Evolutionary conservation across 2,329 filamentous ascomycete genomes (phyloP).

Genomic region (Dothiorella sarmentorum): DNA sequence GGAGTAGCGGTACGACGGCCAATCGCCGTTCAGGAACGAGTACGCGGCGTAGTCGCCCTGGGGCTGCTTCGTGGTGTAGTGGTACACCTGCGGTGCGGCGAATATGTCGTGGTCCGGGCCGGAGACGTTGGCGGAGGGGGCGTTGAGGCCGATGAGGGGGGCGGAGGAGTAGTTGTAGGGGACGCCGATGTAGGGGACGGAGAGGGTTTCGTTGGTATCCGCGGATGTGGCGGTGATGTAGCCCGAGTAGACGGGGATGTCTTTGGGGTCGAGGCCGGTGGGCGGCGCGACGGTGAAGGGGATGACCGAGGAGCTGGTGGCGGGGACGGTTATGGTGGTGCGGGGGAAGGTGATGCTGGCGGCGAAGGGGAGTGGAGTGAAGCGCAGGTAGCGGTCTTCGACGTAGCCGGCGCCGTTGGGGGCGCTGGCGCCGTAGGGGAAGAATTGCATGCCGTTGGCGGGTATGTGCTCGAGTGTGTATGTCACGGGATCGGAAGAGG

Average conservation of each 20-base stretch:
- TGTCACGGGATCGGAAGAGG: slow-evolving; percentile 18
- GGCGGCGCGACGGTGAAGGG: slow-evolving; percentile 25
- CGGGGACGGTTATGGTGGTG: slow-evolving; percentile 25
- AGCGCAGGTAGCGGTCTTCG: slow-evolving; percentile 19
- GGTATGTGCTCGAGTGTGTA: slow-evolving; percentile 21
- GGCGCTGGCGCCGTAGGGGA: slow-evolving; percentile 1
- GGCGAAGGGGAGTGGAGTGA: slow-evolving; percentile 3
- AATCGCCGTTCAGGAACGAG: neutral
- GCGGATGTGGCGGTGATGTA: slow-evolving; percentile 21
- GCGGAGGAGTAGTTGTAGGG: neutral
- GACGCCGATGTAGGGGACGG: slow-evolving; percentile 26
- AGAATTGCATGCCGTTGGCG: slow-evolving; percentile 24
- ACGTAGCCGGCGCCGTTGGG: slow-evolving; percentile 17
- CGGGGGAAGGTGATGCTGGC: slow-evolving; percentile 18
- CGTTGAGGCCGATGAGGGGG: neutral
- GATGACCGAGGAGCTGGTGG: slow-evolving; percentile 21
- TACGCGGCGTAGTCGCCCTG: neutral
- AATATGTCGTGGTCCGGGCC: neutral
- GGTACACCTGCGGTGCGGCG: neutral
- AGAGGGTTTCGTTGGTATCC: slow-evolving; percentile 18
- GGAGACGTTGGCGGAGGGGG: neutral
- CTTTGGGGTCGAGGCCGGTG: slow-evolving; percentile 23
- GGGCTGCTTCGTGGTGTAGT: neutral
- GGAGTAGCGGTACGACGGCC: neutral
- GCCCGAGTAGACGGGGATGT: slow-evolving; percentile 27